Evolutionary conservation across 108 stramenopile species (phyloP).

Genomic region (Aurantiochytrium sp.): DNA sequence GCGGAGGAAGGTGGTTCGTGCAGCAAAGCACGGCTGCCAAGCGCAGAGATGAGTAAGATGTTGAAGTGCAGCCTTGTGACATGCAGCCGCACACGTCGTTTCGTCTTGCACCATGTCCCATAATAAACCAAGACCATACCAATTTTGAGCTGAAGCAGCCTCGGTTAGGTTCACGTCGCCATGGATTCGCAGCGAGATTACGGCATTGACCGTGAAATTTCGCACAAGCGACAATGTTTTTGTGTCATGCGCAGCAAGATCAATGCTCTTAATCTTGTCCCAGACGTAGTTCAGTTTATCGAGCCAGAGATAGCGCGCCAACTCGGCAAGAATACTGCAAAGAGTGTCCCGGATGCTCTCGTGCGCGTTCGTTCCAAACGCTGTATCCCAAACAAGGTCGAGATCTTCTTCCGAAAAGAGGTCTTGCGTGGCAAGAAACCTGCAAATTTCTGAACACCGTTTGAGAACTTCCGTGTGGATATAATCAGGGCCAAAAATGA

Average conservation of each 20-base stretch:
- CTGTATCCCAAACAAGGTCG: not conserved
- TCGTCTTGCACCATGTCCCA: constrained; percentile 3
- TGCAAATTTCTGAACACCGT: not conserved
- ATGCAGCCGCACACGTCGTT: not conserved
- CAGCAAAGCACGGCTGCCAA: not conserved
- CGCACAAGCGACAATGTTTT: not conserved
- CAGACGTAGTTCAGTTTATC: not conserved
- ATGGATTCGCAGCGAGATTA: not conserved
- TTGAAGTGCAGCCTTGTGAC: not conserved
- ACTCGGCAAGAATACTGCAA: not conserved
- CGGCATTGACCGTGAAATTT: not conserved
- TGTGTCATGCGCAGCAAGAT: not conserved
- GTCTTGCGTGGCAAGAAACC: not conserved
- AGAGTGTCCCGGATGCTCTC: not conserved
- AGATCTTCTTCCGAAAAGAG: not conserved
- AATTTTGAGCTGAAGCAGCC: not conserved
- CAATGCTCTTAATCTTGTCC: not conserved
- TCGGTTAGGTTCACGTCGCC: not conserved
- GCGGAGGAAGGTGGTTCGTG: not conserved
- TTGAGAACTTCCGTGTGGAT: not conserved
- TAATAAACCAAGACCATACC: not conserved
- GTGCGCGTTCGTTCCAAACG: not conserved
- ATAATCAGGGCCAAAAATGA: not conserved
- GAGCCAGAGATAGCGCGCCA: not conserved
- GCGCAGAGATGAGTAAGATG: not conserved